Evolutionary conservation across 1,284 basidiomycete species (phyloP), one percentile per base, ranked within the genome.

Genomic region (Peniophora sp.): DNA sequence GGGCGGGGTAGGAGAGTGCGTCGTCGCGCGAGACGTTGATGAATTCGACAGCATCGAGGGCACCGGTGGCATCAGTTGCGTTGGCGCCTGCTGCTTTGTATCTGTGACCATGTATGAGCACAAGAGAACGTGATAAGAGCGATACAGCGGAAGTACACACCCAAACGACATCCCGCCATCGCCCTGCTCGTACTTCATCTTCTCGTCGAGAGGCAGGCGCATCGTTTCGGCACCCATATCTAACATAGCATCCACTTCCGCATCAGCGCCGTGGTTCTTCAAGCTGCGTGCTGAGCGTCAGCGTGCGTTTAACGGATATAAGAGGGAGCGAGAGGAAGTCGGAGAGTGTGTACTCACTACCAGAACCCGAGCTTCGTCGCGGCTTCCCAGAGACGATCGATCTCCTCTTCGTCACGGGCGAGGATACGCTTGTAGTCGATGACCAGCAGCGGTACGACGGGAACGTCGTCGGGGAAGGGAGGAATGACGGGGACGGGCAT

Each of bases 21-120:
- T 87, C 84, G 58, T 87, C 82, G 59, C 83, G 81, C 0, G 84
- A 67, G 20, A 86, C 64, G 57, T 86, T 85, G 54, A 86, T 67
- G 64, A 84, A 85, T 58, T 86, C 82, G 69, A 45, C n/a, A n/a
- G n/a, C 15, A 20, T 45, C 43, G 43, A n/a, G 43, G 8, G 43
- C 5, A 24, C 43, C 43, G 5, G 43, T 70, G n/a, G 78, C 75
- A 58, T 87, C 80, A 3, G 81, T 76, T 14, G 78, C 81, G 52
- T 76, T 81, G 1, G 75, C 74, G 2, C 84, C 85, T 0, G 73
- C 72, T 5, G 74, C 75, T 66, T 86, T 85, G 61, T 85, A 85
- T 22, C 37, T 41, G 37, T 15, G 37, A 41, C 8, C 6, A 15
- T 8, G 37, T 15, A 15, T 41, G 15, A 8, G 37, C 27, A 32